These are phyloP conservation scores for Rhinocladiella mackenziei DNA, from an alignment of 2,329 filamentous ascomycete genomes.

Conservation along the genomic window DNA sequence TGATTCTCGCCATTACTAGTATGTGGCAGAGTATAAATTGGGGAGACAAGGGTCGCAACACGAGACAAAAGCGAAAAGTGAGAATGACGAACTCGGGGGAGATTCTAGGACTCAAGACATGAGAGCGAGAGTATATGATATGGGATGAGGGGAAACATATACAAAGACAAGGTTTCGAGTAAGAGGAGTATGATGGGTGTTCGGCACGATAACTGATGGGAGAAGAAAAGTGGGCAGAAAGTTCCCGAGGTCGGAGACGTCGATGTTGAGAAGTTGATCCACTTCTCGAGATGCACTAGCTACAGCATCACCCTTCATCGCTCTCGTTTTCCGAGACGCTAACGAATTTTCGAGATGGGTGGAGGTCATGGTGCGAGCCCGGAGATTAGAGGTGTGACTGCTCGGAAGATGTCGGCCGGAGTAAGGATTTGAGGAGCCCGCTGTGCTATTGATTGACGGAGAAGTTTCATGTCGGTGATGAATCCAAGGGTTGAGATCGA, in stretches of 20 bases:
- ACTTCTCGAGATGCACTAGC: constrained; percentile 12
- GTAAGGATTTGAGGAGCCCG: no score
- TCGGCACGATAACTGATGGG: no score
- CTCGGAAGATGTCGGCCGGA: no score
- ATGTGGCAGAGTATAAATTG: not conserved
- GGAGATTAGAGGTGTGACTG: constrained; percentile 2
- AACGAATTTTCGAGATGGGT: constrained; percentile 16
- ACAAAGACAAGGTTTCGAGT: constrained; percentile 9
- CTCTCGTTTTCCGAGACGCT: constrained; percentile 20
- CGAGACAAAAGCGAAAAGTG: not conserved
- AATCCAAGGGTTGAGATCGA: no score
- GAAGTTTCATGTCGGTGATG: no score
- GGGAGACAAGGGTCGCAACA: not conserved
- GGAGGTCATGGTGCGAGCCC: constrained; percentile 12
- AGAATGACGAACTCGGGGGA: not conserved
- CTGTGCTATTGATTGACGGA: no score
- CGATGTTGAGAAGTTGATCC: constrained; percentile 10
- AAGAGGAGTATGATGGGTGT: not conserved
- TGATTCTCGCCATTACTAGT: constrained; percentile 16
- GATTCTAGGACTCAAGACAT: not conserved
- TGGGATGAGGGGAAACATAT: constrained; percentile 15
- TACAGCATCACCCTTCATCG: not conserved
- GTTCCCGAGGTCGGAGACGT: constrained; percentile 21
- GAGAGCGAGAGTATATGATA: not conserved
- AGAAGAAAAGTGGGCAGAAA: no score